Evolutionary conservation across 2,329 filamentous ascomycete species (phyloP), one percentile per base, ranked within the genome.

Genomic region (Alternaria novae-zelandiae): DNA sequence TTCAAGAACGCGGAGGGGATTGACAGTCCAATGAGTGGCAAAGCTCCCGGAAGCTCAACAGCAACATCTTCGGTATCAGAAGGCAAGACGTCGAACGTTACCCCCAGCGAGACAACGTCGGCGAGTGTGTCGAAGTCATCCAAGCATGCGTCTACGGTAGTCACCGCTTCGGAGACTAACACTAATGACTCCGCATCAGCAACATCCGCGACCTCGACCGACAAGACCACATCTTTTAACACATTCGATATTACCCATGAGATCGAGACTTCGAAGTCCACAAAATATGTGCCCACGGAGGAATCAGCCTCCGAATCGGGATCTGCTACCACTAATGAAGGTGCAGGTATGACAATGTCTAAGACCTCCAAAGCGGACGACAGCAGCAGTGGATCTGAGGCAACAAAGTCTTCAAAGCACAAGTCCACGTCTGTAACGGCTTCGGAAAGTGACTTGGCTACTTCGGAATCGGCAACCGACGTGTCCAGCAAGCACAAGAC

Each of bases 11-110:
- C 12, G n/a, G 47, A 62, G 43, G 4, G 28, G 5, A 3, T 6
- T 4, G 12, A 25, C 12, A 9, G 17, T 11, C 1, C 23, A 11
- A 7, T 1, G 15, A n/a, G 25, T 20, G 15, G 36, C 4, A 36
- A 26, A 23, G 15, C 0, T 3, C 1, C 54, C 13, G 25, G 5
- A 0, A 32, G 5, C 13, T 4, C 2, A 15, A 6, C 15, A 4
- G 26, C 28, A 4, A 21, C n/a, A 26, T n/a, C 6, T 0, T 21
- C 25, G 8, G 17, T 5, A 8, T 49, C 44, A 1, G 36, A 23
- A 4, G 10, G 26, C 0, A 46, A 25, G n/a, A 23, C 8, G 6
- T 7, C 8, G 3, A 21, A 12, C 3, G 5, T 7, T 2, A 6
- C n/a, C 1, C 25, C 12, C 6, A 32, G 7, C 3, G 45, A 21